Conservation (phyloP, 2,329 filamentous ascomycete species). For the Neopestalotiopsis sp. region DNA sequence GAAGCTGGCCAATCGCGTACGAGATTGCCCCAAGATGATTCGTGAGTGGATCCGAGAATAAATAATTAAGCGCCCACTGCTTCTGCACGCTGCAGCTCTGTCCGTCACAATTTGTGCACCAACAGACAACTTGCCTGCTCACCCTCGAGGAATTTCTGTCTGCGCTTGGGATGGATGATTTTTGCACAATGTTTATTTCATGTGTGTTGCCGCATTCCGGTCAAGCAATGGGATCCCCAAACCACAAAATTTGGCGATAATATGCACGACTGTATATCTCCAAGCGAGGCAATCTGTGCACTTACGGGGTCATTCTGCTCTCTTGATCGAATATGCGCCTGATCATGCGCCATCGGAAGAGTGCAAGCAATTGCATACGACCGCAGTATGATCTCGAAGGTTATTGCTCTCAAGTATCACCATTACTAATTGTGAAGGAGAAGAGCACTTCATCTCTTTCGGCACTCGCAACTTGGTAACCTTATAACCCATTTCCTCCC, state of each 20-base stretch:
- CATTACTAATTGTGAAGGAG: too few relatives aligned
- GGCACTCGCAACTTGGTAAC: neutral
- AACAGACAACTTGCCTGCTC: neutral
- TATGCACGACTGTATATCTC: too few relatives aligned
- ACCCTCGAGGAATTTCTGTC: neutral
- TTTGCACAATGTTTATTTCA: too few relatives aligned
- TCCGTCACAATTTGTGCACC: neutral
- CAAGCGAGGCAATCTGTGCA: too few relatives aligned
- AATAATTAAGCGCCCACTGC: neutral
- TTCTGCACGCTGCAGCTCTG: neutral
- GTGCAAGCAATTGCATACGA: too few relatives aligned
- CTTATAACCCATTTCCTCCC: neutral
- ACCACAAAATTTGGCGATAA: too few relatives aligned
- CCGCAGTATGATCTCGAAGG: too few relatives aligned
- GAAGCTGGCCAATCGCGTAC: neutral
- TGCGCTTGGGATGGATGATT: neutral
- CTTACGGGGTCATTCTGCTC: too few relatives aligned
- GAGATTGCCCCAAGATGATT: neutral
- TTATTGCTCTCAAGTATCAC: fast-evolving
- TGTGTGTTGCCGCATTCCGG: too few relatives aligned
- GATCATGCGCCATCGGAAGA: too few relatives aligned
- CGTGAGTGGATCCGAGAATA: neutral
- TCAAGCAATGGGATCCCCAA: too few relatives aligned
- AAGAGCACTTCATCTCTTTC: neutral
- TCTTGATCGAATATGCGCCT: too few relatives aligned